phyloP scores from a whole-genome alignment of 2,329 filamentous ascomycete genomes.

The Arthrobotrys sinensis region DNA sequence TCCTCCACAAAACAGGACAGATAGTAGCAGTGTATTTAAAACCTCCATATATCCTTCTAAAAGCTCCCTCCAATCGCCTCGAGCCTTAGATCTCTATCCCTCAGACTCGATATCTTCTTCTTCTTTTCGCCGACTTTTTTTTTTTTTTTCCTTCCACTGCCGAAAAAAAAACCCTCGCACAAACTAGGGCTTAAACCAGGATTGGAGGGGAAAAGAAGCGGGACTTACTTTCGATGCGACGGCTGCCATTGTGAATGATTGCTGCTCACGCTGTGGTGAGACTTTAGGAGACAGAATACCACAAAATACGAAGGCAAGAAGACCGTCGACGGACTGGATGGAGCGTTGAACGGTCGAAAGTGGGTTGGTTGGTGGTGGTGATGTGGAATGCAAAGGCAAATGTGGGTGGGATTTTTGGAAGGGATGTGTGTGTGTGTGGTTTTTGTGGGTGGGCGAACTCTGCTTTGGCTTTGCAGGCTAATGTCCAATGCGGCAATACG shows the following conservation, averaged over 20 bases:
- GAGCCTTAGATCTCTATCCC: not conserved
- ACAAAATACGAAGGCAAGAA: constrained; percentile 43
- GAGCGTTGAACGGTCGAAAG: constrained; percentile 21
- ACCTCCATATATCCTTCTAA: not conserved
- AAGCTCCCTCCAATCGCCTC: not conserved
- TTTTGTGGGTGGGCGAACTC: constrained; percentile 22
- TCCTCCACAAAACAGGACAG: not conserved
- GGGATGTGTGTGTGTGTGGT: constrained; percentile 37
- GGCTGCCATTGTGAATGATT: constrained; percentile 51
- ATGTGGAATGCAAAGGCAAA: constrained; percentile 30
- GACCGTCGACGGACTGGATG: constrained; percentile 14
- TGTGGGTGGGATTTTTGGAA: constrained; percentile 35
- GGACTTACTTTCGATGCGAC: constrained; percentile 55
- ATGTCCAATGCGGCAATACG: constrained; percentile 49
- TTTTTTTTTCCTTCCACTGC: constrained; percentile 6
- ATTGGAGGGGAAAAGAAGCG: not conserved
- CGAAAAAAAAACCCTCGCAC: constrained; percentile 38
- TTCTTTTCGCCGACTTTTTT: not conserved
- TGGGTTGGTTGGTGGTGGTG: constrained; percentile 33
- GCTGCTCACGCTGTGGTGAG: constrained; percentile 59
- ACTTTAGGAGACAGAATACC: constrained; percentile 37
- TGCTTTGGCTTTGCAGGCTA: constrained; percentile 25
- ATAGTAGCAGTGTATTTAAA: not conserved
- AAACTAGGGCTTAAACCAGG: constrained; percentile 58
- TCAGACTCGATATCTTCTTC: not conserved